Conservation (phyloP, 257 asterid species). For the Forsythia viridissima region DNA sequence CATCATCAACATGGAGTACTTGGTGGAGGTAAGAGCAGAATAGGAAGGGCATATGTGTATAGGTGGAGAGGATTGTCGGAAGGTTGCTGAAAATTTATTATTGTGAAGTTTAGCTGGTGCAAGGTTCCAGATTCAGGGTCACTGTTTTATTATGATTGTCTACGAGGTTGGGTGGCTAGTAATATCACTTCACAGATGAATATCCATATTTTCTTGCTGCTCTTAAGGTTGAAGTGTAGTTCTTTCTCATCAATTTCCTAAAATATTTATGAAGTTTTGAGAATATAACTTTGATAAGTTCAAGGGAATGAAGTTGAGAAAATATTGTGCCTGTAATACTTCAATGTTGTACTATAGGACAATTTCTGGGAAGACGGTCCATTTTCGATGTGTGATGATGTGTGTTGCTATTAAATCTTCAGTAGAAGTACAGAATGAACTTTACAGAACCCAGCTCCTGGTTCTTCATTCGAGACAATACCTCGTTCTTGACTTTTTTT, state of each 20-base stretch:
- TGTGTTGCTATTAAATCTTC: no score
- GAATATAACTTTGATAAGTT: no score
- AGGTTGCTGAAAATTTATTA: not conserved
- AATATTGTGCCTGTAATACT: no score
- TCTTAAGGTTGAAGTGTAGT: not conserved
- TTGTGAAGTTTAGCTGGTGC: not conserved
- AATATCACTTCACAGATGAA: not conserved
- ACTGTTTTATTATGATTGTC: not conserved
- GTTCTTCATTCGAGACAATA: not conserved
- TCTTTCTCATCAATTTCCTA: not conserved
- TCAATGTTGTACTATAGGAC: no score
- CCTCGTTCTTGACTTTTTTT: not conserved
- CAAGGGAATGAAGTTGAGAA: not conserved
- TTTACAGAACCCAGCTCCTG: no score
- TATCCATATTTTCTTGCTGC: not conserved
- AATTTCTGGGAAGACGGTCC: no score
- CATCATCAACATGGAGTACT: not conserved
- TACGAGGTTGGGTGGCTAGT: not conserved
- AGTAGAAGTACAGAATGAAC: no score
- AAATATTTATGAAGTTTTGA: not conserved
- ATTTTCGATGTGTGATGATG: no score
- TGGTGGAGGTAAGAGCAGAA: not conserved
- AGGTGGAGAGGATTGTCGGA: not conserved
- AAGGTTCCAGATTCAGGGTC: not conserved
- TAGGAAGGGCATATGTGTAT: not conserved